Percentiles rank a stretch among this genome's conserved stretches.
These are phyloP conservation scores for Amanita polypyramis DNA, from an alignment of 768 basidiomycete species.

Conservation along the genomic window DNA sequence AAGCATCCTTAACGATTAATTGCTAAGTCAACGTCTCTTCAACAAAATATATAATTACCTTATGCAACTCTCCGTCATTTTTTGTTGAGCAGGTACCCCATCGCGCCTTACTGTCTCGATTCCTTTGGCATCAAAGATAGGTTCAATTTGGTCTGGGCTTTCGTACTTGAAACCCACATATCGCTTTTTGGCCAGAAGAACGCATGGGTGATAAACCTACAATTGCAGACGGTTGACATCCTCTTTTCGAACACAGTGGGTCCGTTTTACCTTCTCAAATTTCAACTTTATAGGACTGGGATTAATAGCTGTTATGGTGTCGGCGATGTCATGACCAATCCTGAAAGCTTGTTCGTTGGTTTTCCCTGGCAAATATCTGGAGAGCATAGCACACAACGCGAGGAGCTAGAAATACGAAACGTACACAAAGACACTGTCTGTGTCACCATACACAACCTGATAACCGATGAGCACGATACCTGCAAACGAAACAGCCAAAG, in stretches of 20 bases:
- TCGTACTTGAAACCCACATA: slow-evolving; percentile 98
- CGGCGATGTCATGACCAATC: slow-evolving; percentile 89
- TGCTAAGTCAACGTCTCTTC: not conserved
- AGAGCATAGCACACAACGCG: not conserved
- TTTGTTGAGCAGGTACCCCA: slow-evolving; percentile 81
- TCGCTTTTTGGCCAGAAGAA: slow-evolving; percentile 96
- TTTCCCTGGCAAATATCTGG: slow-evolving; percentile 70
- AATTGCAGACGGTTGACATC: not conserved
- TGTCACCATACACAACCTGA: slow-evolving; percentile 92
- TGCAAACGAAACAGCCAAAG: not conserved
- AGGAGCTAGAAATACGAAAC: slow-evolving; percentile 11
- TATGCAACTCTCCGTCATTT: slow-evolving; percentile 84
- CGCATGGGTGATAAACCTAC: slow-evolving; percentile 91
- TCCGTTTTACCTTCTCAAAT: slow-evolving; percentile 77
- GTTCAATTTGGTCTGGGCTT: slow-evolving; percentile 62
- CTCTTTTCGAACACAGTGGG: not conserved
- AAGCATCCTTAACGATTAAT: slow-evolving; percentile 48
- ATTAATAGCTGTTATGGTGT: slow-evolving; percentile 75
- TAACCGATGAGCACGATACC: slow-evolving; percentile 5
- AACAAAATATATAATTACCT: slow-evolving; percentile 40
- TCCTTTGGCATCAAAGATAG: slow-evolving; percentile 91
- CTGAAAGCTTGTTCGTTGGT: slow-evolving; percentile 91
- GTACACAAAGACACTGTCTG: slow-evolving; percentile 86
- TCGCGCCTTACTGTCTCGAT: slow-evolving; percentile 96
- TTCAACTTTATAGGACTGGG: slow-evolving; percentile 91